Evolutionary conservation across 2,329 filamentous ascomycete genomes (phyloP).

Genomic region (Dactylonectria estremocensis): DNA sequence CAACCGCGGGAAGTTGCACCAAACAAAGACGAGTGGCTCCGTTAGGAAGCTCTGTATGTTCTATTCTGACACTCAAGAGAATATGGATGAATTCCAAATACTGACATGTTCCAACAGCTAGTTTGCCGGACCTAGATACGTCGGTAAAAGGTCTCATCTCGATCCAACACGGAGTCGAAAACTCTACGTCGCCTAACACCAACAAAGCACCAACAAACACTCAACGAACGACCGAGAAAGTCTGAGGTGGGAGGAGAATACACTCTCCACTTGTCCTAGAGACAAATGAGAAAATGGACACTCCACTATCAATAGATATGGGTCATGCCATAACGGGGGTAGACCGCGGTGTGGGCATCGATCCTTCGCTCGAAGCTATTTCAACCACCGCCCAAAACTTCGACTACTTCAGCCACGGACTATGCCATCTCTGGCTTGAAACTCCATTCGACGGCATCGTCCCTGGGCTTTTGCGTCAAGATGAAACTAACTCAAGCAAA

Average conservation of each 20-base stretch:
- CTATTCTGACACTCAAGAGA: not conserved
- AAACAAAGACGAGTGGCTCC: not conserved
- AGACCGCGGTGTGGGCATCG: not conserved
- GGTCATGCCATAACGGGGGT: not conserved
- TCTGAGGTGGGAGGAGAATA: not conserved
- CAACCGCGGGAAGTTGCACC: not conserved
- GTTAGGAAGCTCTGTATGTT: not conserved
- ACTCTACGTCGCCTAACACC: not conserved
- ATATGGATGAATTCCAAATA: not conserved
- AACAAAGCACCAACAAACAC: not conserved
- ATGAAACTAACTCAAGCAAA: not conserved
- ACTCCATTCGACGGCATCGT: not conserved
- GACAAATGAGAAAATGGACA: not conserved
- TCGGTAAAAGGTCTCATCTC: conserved; percentile 4
- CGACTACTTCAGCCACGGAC: not conserved
- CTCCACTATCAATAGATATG: not conserved
- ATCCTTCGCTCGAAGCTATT: not conserved
- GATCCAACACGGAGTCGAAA: not conserved
- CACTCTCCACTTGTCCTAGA: not conserved
- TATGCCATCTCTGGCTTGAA: not conserved
- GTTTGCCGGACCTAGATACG: not conserved
- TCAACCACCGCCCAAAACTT: too few relatives aligned
- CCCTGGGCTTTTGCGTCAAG: not conserved
- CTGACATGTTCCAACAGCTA: not conserved
- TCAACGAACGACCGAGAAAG: not conserved